Percentiles rank a stretch among this genome's conserved stretches.
These are phyloP conservation scores for Ceratocystis lukuohia DNA, from an alignment of 2,329 filamentous ascomycete genomes.

Conservation along the genomic window DNA sequence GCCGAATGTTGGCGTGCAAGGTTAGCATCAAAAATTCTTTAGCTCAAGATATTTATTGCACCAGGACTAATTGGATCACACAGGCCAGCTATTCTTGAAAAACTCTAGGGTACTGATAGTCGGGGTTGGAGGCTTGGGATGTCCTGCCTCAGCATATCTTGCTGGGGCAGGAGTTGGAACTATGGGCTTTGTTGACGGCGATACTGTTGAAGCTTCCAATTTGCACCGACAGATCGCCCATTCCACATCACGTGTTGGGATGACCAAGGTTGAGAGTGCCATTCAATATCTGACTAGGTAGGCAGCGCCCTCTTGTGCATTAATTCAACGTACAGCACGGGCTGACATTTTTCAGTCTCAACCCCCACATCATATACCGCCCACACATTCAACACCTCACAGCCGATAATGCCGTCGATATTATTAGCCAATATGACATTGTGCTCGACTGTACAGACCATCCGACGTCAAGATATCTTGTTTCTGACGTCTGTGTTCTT, in stretches of 20 bases:
- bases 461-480: constrained; percentile 78
- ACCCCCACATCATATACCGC: constrained; percentile 54
- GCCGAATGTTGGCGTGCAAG: constrained; percentile 62
- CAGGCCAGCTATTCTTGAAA: constrained; percentile 65
- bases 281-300: constrained; percentile 45
- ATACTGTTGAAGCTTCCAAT: constrained; percentile 78
- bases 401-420: constrained; percentile 50
- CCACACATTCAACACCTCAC: constrained; percentile 52
- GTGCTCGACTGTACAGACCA: constrained; percentile 94
- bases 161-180: constrained; percentile 77
- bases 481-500: constrained; percentile 79
- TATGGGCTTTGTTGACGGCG: constrained; percentile 75
- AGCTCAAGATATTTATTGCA: not conserved
- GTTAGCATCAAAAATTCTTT: constrained; percentile 30
- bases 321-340: not conserved
- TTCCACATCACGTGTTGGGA: constrained; percentile 53
- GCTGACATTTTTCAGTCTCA: constrained; percentile 40
- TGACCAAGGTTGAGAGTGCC: constrained; percentile 69
- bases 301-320: constrained; percentile 19
- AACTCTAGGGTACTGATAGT: constrained; percentile 62
- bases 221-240: constrained; percentile 87
- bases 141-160: constrained; percentile 83
- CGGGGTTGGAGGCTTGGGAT: constrained; percentile 80
- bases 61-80: not conserved
- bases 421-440: constrained; percentile 61